A percentile compares a stretch with the other conserved stretches of the same genome.
phyloP scores from a whole-genome alignment of 106 monocot genomes.

The Dendrobium huoshanense region DNA sequence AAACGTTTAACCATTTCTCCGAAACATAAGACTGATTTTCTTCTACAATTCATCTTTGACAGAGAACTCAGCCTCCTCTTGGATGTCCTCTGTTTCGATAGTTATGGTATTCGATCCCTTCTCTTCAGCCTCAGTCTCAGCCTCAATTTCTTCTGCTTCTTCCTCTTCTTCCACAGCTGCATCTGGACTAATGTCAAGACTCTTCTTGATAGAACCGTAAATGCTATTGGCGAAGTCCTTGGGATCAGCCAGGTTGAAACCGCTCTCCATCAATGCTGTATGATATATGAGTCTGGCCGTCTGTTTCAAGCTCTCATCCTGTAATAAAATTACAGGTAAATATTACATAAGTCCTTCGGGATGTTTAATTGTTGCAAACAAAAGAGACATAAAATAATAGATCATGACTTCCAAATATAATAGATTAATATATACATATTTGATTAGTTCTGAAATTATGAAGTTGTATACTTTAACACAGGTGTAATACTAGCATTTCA shows the following conservation, averaged over 20 bases:
- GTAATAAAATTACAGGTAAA: slow-evolving; percentile 5
- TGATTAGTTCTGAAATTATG: too few species aligned
- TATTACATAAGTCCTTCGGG: background rate
- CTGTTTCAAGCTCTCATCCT: slow-evolving; percentile 77
- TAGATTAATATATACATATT: too few species aligned
- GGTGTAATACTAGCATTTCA: too few species aligned
- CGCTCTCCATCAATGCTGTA: slow-evolving; percentile 98
- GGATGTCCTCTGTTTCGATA: slow-evolving; percentile 18
- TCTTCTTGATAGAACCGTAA: slow-evolving; percentile 67
- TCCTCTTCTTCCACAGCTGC: slow-evolving; percentile 82
- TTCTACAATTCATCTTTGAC: slow-evolving; percentile 76
- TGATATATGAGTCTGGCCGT: slow-evolving; percentile 86
- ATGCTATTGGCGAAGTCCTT: slow-evolving; percentile 85
- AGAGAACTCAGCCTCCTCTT: slow-evolving; percentile 20
- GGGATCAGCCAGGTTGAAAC: slow-evolving; percentile 71
- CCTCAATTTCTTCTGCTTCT: slow-evolving; percentile 40
- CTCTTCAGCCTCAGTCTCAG: slow-evolving; percentile 7
- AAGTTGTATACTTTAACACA: too few species aligned
- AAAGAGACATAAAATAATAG: too few species aligned
- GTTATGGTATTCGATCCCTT: slow-evolving; percentile 21
- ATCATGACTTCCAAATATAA: too few species aligned
- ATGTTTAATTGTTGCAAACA: background rate
- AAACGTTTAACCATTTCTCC: background rate
- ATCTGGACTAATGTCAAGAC: slow-evolving; percentile 65
- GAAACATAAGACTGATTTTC: background rate